Percentiles rank a stretch among this genome's conserved stretches.
Evolutionary conservation across 1,284 basidiomycete genomes (phyloP).

Genomic region (Fomitiporia mediterranea): DNA sequence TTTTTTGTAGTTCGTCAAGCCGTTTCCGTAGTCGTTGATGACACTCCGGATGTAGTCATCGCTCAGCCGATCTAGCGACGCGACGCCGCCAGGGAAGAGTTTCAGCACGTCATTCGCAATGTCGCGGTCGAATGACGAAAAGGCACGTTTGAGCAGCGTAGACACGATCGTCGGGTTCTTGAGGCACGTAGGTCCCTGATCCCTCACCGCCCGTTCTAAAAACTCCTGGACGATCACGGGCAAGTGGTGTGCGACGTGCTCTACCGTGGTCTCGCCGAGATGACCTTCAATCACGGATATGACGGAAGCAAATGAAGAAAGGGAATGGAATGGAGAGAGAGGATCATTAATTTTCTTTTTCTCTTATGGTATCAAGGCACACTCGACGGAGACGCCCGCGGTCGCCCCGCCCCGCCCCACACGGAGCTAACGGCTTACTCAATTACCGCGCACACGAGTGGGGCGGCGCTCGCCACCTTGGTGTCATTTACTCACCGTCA

Average conservation of each 20-base stretch:
- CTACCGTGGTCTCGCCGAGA: constrained; percentile 34
- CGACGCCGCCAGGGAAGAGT: constrained; percentile 30
- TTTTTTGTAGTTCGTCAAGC: constrained; percentile 29
- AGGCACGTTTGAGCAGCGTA: constrained; percentile 49
- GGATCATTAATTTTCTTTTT: not conserved
- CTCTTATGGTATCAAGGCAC: constrained; percentile 1
- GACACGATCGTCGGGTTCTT: constrained; percentile 40
- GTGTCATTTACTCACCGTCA: constrained; percentile 26
- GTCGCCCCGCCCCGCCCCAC: not conserved
- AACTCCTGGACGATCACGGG: constrained; percentile 62
- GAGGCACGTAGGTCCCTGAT: constrained; percentile 32
- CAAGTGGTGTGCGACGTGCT: constrained; percentile 60
- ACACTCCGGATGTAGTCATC: constrained; percentile 36
- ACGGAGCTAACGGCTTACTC: no score
- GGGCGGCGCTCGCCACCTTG: not conserved
- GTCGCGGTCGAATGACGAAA: constrained; percentile 45
- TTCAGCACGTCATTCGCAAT: constrained; percentile 31
- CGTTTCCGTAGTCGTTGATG: constrained; percentile 30
- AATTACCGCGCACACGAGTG: not conserved
- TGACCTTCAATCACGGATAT: constrained; percentile 16
- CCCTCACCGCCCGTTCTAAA: constrained; percentile 36
- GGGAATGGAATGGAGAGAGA: no score
- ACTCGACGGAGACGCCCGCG: not conserved
- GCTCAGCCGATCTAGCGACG: constrained; percentile 26
- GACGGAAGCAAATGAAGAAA: no score